Evolutionary conservation across 768 basidiomycete species (phyloP).

Genomic region (Mycena vitilis): DNA sequence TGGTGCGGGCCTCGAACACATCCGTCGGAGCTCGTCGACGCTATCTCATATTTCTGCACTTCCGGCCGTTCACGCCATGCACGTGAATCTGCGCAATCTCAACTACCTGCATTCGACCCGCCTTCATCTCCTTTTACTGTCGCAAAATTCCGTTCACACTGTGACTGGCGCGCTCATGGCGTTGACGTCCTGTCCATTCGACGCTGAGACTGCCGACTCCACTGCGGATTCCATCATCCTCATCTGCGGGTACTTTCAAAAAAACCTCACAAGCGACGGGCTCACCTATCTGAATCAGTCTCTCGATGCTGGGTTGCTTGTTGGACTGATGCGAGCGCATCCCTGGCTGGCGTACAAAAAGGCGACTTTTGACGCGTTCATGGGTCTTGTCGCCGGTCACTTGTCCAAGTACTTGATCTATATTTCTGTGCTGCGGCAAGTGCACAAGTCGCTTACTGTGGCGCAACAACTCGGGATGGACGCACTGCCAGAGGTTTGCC

Average conservation of each 20-base stretch:
- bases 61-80: neutral
- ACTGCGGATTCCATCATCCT: neutral
- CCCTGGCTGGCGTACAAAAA: conserved; percentile 15
- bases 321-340: conserved; percentile 18
- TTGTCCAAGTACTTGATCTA: conserved; percentile 26
- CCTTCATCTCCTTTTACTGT: conserved; percentile 2
- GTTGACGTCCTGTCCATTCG: conserved; percentile 10
- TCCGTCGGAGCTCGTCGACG: neutral
- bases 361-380: neutral
- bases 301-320: conserved; percentile 16
- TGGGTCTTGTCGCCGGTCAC: neutral
- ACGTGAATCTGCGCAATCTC: conserved; percentile 6
- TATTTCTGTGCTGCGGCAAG: conserved; percentile 25
- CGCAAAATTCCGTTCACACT: conserved; percentile 10
- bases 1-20: conserved; percentile 7
- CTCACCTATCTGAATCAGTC: conserved; percentile 5
- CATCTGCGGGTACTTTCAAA: conserved; percentile 20
- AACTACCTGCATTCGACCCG: conserved; percentile 15
- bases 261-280: conserved; percentile 8
- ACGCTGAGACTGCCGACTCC: conserved; percentile 9
- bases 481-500: neutral
- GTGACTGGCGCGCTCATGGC: conserved; percentile 14
- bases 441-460: conserved; percentile 9
- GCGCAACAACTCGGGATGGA: neutral
- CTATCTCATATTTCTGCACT: neutral